phyloP scores from a whole-genome alignment of 352 stramenopile genomes.

The Hyaloperonospora brassicae region DNA sequence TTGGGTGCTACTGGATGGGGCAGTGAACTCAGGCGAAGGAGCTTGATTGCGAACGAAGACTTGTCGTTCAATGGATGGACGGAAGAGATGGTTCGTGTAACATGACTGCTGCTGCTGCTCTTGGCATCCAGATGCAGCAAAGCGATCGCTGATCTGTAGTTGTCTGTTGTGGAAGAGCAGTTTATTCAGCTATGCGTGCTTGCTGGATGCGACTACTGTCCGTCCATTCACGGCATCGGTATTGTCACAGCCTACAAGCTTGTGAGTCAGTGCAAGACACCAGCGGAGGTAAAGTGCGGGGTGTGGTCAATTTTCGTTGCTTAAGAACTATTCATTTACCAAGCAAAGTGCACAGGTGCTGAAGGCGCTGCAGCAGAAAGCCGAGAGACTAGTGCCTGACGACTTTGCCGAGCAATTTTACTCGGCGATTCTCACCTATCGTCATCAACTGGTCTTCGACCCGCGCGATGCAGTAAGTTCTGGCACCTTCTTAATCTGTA shows the following conservation, averaged over 20 bases:
- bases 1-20: slow-evolving; percentile 87
- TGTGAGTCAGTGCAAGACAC: slow-evolving; percentile 43
- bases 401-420: slow-evolving; percentile 48
- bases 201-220: slow-evolving; percentile 86
- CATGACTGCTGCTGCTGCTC: background rate
- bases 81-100: slow-evolving; percentile 65
- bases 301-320: too few species aligned
- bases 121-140: too few species aligned
- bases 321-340: too few species aligned
- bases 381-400: slow-evolving; percentile 37
- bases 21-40: slow-evolving; percentile 79
- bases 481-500: too few species aligned
- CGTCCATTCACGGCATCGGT: slow-evolving; percentile 61
- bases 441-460: slow-evolving; percentile 84
- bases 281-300: slow-evolving; percentile 52
- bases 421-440: slow-evolving; percentile 75
- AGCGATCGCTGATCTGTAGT: background rate
- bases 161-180: slow-evolving; percentile 24
- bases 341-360: slow-evolving; percentile 33
- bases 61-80: slow-evolving; percentile 78
- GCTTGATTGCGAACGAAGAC: slow-evolving; percentile 71
- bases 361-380: slow-evolving; percentile 36
- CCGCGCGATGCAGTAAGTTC: slow-evolving; percentile 46
- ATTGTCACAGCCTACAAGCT: slow-evolving; percentile 79
- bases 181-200: slow-evolving; percentile 84